Evolutionary conservation across 1,139 yeast genomes (phyloP), one percentile per base, ranked within the genome.

Genomic region (Kodamaea derodonti): DNA sequence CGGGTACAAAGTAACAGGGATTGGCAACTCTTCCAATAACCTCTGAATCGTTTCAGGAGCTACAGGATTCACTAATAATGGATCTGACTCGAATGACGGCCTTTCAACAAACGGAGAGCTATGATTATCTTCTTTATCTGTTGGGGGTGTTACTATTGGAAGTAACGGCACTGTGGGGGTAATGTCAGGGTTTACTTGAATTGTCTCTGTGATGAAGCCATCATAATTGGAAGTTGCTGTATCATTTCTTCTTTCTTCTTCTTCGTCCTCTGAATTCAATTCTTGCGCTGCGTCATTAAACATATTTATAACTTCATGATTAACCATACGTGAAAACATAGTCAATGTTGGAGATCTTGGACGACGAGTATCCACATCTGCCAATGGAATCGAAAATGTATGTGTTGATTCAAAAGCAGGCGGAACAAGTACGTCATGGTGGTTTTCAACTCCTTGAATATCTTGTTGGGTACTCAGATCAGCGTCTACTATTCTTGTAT

Each of bases 271-370:
- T 28, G 59, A 51, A 18, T 50, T 46, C 17, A 58, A 40, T 20
- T 47, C 45, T 2, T 60, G 57, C 2, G 78, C 62, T 0, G 83
- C 84, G 45, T 75, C 80, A 49, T 83, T 86, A 52, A 86, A 85
- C 84, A 88, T 84, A 15, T 74, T 73, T 40, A 76, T 67, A 1
- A 88, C 81, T 46, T 87, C 96, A 35, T 78, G 77, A 36, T 80
- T 74, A 1, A 95, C 95, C 48, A 80, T 78, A 40, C 78, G 78
- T 0, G 96, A 82, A 52, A 73, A 81, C 53, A 82, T 61, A 0
- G 96, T 87, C 47, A 84, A 72, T 0, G 96, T 87, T 1, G 95
- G 95, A 0, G 87, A 80, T 10, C 63, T 60, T 4, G 75, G 69
- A 15, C 58, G 45, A 27, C 10, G 20, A 7, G 25, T 41, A 18